Evolutionary conservation across 306 rosid genomes (phyloP).

Genomic region (Neltuma alba): DNA sequence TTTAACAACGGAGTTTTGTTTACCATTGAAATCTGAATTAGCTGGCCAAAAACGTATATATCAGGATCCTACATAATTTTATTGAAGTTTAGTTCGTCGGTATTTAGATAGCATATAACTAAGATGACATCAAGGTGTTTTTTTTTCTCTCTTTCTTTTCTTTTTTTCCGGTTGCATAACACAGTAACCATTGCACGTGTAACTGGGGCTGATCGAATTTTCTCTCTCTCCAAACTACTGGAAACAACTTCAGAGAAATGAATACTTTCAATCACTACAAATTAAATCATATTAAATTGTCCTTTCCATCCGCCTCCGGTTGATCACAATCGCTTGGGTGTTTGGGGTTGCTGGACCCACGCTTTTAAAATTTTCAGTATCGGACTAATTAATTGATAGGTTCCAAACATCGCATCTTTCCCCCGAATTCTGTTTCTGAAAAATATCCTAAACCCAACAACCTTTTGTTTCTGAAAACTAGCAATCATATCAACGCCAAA

Average conservation of each 20-base stretch:
- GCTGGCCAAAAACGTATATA: neutral
- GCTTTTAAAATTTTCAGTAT: neutral
- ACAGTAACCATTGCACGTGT: too few relatives aligned
- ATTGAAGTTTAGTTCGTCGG: neutral
- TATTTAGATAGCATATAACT: neutral
- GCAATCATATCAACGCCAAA: neutral
- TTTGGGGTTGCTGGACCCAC: neutral
- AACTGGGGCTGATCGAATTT: neutral
- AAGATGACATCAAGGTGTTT: neutral
- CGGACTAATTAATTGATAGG: neutral
- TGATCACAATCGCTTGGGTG: neutral
- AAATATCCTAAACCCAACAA: neutral
- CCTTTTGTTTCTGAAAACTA: too few relatives aligned
- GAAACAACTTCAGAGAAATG: too few relatives aligned
- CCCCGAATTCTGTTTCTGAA: too few relatives aligned
- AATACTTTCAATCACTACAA: too few relatives aligned
- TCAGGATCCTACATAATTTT: neutral
- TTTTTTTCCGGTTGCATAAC: neutral
- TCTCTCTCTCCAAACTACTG: too few relatives aligned
- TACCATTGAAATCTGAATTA: neutral
- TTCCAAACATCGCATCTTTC: neutral
- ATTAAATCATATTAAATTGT: neutral
- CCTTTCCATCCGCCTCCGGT: neutral
- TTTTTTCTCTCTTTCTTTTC: neutral
- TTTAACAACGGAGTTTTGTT: neutral